Evolutionary conservation across 805 yeast genomes (phyloP).

Genomic region (Maudiozyma pseudohumilis): DNA sequence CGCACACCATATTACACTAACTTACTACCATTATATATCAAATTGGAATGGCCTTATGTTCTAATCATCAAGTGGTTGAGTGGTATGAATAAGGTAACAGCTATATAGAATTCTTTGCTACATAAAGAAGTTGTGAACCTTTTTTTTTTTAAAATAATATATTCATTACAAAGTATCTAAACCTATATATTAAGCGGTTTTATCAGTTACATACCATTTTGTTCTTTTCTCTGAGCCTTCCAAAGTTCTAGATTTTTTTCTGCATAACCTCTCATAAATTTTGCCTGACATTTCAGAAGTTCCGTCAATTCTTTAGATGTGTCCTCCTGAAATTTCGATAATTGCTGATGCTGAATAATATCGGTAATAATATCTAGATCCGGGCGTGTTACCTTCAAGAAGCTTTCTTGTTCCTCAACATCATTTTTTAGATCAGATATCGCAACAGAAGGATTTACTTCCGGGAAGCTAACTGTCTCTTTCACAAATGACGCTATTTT

Average conservation of each 20-base stretch:
- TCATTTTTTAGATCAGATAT: constrained; percentile 18
- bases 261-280: constrained; percentile 23
- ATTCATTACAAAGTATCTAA: not conserved
- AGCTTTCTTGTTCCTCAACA: constrained; percentile 16
- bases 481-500: constrained; percentile 26
- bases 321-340: constrained; percentile 21
- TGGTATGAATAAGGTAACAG: constrained; percentile 48
- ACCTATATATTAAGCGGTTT: not conserved
- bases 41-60: constrained; percentile 54
- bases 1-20: constrained; percentile 70
- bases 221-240: constrained; percentile 17
- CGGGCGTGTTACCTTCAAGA: constrained; percentile 19
- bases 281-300: constrained; percentile 21
- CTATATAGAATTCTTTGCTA: not conserved
- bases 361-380: constrained; percentile 25
- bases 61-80: constrained; percentile 37
- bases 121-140: not conserved
- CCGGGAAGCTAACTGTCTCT: constrained; percentile 26
- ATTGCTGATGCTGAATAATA: constrained; percentile 26
- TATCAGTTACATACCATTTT: not conserved
- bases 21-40: constrained; percentile 59
- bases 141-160: not conserved
- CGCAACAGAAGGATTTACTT: constrained; percentile 18
- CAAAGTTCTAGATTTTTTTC: constrained; percentile 23
- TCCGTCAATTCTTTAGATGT: constrained; percentile 18